Base-by-base conservation (phyloP, 192 early-diverging fungal species). In the Mortierella hygrophila region DNA sequence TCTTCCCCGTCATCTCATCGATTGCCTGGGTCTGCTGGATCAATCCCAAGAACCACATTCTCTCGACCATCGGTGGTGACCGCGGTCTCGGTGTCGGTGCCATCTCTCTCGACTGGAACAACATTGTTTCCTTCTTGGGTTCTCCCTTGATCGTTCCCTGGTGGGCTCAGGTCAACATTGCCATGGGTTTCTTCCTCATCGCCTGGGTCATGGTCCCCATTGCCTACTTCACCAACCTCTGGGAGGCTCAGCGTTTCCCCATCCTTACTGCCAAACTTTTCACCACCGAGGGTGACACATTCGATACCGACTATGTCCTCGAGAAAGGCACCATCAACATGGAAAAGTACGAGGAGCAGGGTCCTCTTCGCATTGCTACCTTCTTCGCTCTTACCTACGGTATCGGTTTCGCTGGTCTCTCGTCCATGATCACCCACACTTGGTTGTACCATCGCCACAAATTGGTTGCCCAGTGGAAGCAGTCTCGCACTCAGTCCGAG, bases 151-250 rank as follows among this genome's bases (percentile, higher is more conserved):
- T 90, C 69, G 81, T 89, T 37, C 82, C 86, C n/a, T 90, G 85
- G 85, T 92, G 91, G 83, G 92, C 94, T 32, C 89, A 91, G 15
- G 92, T 92, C 80, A 95, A 95, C 80, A 88, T 92, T 49, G 93
- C 91, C 82, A 77, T 89, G 6, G 93, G 93, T 44, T 92, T 93
- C 74, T 87, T 93, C 60, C 68, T 94, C 0, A 88, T 93, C 26
- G 92, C 93, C 78, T 96, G 95, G 95, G 87, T 96, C 74, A 89
- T 93, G 47, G 92, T 91, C 0, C 96, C 95, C 21, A 87, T 93
- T 21, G 91, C 91, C 18, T 95, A 93, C 85, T 95, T 93, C 87
- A 88, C 76, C 76, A 92, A 95, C 82, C 77, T 91, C 41, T 94
- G 92, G 92, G 90, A 89, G 35, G 79, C 89, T 57, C 60, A 89